phyloP scores from a whole-genome alignment of 192 early-diverging fungal species.

The Borealophlyctis nickersoniae region DNA sequence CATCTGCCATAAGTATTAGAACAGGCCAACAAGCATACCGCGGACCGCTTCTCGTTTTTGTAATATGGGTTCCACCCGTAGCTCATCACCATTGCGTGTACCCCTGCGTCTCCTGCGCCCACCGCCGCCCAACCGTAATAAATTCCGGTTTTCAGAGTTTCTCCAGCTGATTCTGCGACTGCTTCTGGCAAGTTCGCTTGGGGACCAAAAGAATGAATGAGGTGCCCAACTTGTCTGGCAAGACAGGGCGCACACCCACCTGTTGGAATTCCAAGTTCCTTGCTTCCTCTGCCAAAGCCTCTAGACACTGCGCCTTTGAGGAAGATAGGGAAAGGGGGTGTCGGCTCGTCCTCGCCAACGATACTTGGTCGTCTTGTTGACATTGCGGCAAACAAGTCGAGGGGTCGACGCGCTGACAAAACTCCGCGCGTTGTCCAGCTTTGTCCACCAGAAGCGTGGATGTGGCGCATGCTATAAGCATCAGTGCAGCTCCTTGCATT shows the following conservation, averaged over 20 bases:
- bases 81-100: conserved; percentile 98
- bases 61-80: conserved; percentile 99
- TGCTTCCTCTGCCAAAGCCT: conserved; percentile 94
- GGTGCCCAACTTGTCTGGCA: no score
- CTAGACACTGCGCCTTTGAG: conserved; percentile 78
- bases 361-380: conserved; percentile 62
- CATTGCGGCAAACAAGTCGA: no score
- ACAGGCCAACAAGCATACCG: conserved; percentile 65
- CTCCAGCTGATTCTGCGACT: conserved; percentile 61
- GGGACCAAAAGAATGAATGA: no score
- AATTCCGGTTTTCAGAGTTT: conserved; percentile 76
- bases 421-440: no score
- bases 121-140: conserved; percentile 95
- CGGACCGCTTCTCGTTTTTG: conserved; percentile 94
- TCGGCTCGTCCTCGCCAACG: conserved; percentile 57
- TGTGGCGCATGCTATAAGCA: no score
- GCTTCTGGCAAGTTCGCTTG: conserved; percentile 90
- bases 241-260: conserved; percentile 56
- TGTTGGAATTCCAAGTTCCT: conserved; percentile 97
- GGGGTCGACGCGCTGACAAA: no score
- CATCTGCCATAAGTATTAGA: no score
- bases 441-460: no score
- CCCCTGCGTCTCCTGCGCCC: conserved; percentile 41
- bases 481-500: no score
- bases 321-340: conserved; percentile 67